Evolutionary conservation across 2,329 filamentous ascomycete genomes (phyloP).

Genomic region (Coleophoma cylindrospora): DNA sequence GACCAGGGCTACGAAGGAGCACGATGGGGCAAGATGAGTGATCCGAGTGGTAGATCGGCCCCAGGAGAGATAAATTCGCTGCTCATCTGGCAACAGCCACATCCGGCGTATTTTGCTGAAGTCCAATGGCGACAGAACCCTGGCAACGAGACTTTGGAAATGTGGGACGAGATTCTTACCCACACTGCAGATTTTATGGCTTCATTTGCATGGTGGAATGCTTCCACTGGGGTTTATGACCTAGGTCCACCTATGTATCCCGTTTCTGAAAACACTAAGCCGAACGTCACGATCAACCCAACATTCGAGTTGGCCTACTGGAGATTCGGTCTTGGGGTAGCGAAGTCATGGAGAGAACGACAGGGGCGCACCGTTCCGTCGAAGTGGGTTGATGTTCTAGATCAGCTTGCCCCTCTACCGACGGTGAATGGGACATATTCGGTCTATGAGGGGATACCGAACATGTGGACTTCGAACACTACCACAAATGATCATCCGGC

Average conservation of each 20-base stretch:
- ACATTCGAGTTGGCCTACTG: constrained; percentile 57
- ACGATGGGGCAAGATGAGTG: constrained; percentile 51
- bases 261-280: constrained; percentile 52
- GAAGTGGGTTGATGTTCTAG: constrained; percentile 41
- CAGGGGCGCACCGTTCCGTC: constrained; percentile 36
- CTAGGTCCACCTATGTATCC: constrained; percentile 46
- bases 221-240: constrained; percentile 43
- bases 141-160: constrained; percentile 34
- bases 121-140: constrained; percentile 44
- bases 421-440: constrained; percentile 44
- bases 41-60: constrained; percentile 47
- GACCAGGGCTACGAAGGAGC: constrained; percentile 30
- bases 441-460: constrained; percentile 46
- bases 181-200: constrained; percentile 55
- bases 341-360: constrained; percentile 45
- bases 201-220: constrained; percentile 50
- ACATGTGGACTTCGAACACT: constrained; percentile 35
- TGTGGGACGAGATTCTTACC: constrained; percentile 48
- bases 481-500: constrained; percentile 37
- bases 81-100: constrained; percentile 59
- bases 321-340: constrained; percentile 53
- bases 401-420: constrained; percentile 49
- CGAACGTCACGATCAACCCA: constrained; percentile 51
- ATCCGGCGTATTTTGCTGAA: constrained; percentile 56
- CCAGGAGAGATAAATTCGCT: constrained; percentile 57